Evolutionary conservation across 345 rosid species (phyloP).

Genomic region (Psidium friedrichsthalianum): DNA sequence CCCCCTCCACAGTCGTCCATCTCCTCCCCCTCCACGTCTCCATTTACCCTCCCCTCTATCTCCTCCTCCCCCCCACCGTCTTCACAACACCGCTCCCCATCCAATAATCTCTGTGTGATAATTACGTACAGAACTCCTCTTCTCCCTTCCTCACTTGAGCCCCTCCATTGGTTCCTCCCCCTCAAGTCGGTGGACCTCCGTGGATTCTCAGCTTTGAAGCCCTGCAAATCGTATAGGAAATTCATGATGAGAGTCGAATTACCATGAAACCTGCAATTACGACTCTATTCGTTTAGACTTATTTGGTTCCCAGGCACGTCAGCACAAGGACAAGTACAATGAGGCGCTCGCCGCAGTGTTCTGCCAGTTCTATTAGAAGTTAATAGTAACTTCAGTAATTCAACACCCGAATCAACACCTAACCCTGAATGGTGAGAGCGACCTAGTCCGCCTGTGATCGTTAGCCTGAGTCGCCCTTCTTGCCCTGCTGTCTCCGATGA

Average conservation of each 20-base stretch:
- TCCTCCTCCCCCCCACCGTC: too few relatives aligned
- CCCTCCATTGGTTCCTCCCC: background rate
- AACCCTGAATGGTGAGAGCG: slow-evolving; percentile 19
- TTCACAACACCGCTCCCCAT: too few relatives aligned
- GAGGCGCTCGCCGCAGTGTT: background rate
- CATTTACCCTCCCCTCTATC: too few relatives aligned
- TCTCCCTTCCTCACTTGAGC: too few relatives aligned
- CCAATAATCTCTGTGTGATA: too few relatives aligned
- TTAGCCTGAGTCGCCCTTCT: background rate
- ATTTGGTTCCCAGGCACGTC: background rate
- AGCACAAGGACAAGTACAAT: background rate
- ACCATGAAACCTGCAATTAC: background rate
- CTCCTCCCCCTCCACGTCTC: too few relatives aligned
- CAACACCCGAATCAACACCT: background rate
- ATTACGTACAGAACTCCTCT: too few relatives aligned
- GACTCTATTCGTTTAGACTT: background rate
- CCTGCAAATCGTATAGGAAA: background rate
- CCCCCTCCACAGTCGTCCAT: too few relatives aligned
- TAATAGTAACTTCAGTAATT: background rate
- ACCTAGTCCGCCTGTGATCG: slow-evolving; percentile 13
- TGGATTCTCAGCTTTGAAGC: background rate
- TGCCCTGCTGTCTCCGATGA: slow-evolving; percentile 10
- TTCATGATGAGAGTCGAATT: background rate
- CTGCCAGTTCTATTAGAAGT: background rate
- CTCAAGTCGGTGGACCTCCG: background rate